Evolutionary conservation across 805 yeast genomes (phyloP), one percentile per base, ranked within the genome.

Genomic region (Starmerella tilneyi): DNA sequence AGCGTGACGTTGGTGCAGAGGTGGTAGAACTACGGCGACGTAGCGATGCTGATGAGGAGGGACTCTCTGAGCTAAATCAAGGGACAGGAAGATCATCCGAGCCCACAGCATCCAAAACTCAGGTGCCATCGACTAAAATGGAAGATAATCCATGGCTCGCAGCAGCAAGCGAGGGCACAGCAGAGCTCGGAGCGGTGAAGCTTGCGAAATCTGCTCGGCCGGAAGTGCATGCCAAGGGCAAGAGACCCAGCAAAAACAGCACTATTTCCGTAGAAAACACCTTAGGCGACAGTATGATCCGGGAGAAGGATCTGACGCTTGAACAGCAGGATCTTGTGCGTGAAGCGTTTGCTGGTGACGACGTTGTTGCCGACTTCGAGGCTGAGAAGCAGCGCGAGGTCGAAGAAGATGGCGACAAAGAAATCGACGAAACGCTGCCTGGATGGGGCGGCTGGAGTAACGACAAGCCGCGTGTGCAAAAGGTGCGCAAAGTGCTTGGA

Each of bases 371-470:
- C 6, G 86, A 86, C 53, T 92, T 92, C 62, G 77, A 75, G 51
- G 72, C 67, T 12, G 97, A 88, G 56, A 92, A 89, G 66, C 67
- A 70, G 46, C 71, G 75, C 53, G 74, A 74, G 11, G 69, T 72
- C 5, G 73, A 68, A 35, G 86, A 81, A 38, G 96, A 89, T 62
- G 96, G 78, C 47, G 96, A 89, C 63, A 73, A 84, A 59, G 86
- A 80, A 57, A 79, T 81, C 47, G 95, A 88, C 60, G 66, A 81
- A 39, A 81, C 94, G 0, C 65, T 88, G 43, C 97, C 96, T 3
- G 98, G 98, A 1, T 92, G 97, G 96, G 97, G 97, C 39, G 83
- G 81, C 35, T 92, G 98, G 98, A 82, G 89, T 9, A 96, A 96
- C 30, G 76, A 74, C 9, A 47, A 59, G 54, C 67, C 61, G 49